These are phyloP conservation scores for Alternaria conjuncta DNA, from an alignment of 2,329 filamentous ascomycete genomes.

Conservation along the genomic window DNA sequence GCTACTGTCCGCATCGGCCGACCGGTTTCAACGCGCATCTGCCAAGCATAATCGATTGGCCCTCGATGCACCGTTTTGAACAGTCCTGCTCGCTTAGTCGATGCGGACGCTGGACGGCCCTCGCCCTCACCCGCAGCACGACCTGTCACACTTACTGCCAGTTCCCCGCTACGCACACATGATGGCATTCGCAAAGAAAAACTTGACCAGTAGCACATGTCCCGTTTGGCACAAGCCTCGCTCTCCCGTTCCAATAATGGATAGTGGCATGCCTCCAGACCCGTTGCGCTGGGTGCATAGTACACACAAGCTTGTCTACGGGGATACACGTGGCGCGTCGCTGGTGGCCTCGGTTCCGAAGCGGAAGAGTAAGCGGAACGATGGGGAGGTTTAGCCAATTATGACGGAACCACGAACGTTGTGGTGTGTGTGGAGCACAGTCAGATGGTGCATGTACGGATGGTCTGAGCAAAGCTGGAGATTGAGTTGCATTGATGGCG, in stretches of 20 bases:
- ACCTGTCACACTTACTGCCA: slow-evolving; percentile 40
- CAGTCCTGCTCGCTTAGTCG: slow-evolving; percentile 39
- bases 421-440: slow-evolving; percentile 11
- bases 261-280: slow-evolving; percentile 30
- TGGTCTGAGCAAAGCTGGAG: slow-evolving; percentile 11
- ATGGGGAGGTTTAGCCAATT: slow-evolving; percentile 25
- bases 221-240: slow-evolving; percentile 15
- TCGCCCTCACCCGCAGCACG: slow-evolving; percentile 39
- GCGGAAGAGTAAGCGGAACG: slow-evolving; percentile 21
- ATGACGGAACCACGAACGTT: slow-evolving; percentile 15
- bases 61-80: slow-evolving; percentile 19
- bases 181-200: slow-evolving; percentile 24
- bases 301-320: slow-evolving; percentile 19
- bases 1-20: slow-evolving; percentile 20
- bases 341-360: slow-evolving; percentile 34
- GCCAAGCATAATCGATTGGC: slow-evolving; percentile 45
- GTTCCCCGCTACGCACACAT: slow-evolving; percentile 24
- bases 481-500: slow-evolving; percentile 19
- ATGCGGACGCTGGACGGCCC: slow-evolving; percentile 38
- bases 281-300: slow-evolving; percentile 15
- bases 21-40: slow-evolving; percentile 39
- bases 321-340: slow-evolving; percentile 47
- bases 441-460: slow-evolving; percentile 14
- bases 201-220: slow-evolving; percentile 2
- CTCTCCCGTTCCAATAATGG: slow-evolving; percentile 11